Base-by-base conservation (phyloP, 495 filamentous ascomycete species). In the Penicillium samsonianum region DNA sequence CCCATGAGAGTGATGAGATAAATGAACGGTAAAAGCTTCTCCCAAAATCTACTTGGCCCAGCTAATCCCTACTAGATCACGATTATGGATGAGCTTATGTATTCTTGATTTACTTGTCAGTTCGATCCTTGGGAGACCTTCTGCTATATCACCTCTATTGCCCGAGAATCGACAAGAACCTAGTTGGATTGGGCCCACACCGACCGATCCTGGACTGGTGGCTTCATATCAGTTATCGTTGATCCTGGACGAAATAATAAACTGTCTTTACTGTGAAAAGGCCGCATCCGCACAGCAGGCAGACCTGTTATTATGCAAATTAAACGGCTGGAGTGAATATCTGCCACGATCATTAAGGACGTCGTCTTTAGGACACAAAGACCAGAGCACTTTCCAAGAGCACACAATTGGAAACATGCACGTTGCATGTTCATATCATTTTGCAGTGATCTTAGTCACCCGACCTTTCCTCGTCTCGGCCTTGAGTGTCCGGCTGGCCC, bases 31-130 rank as follows among this genome's bases (percentile, higher is more conserved):
- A 52, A n/a, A 49, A 26, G 22, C 2, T 25, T 35, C 19, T 2
- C 22, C 0, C 25, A n/a, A 31, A 22, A 23, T 8, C 25, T 22
- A 5, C 16, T 5, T 16, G 19, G 30, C 17, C 17, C 30, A 45
- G 28, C 53, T 51, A 6, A 56, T 52, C 28, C 6, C 0, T 20
- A 40, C 38, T 28, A 77, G 77, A 42, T 67, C 67, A 9, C 63
- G 63, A 26, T 51, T 73, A 20, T 80, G 74, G 74, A 76, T 73
- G 69, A 79, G 76, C 46, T 70, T 80, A 20, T 73, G 76, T 50
- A 64, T 73, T 2, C 58, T 79, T 26, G 77, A 80, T 55, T 64
- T 79, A 4, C 44, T 80, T 16, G 67, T 71, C 23, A 78, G 75
- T 50, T 77, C 75, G 4, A 77, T 76, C 4, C 67, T 78, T 1